Percentiles rank a stretch among this genome's conserved stretches.
phyloP scores from a whole-genome alignment of 495 filamentous ascomycete genomes.

The Podospora pseudocomata region DNA sequence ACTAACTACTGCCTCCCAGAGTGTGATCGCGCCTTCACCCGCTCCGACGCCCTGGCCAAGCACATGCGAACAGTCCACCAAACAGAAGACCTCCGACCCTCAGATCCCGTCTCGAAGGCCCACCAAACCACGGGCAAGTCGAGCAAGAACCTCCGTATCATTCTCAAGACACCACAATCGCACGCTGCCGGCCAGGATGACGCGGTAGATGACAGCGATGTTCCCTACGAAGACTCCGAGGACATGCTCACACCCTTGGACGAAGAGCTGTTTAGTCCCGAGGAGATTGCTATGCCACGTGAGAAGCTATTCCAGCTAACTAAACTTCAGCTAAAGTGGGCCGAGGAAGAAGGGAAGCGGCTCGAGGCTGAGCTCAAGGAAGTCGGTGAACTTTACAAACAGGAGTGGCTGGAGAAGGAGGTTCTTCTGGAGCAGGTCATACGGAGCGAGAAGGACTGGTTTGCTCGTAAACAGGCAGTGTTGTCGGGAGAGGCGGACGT shows the following conservation, averaged over 20 bases:
- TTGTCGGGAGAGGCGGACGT: constrained; percentile 36
- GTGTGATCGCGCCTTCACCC: constrained; percentile 95
- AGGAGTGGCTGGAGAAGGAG: constrained; percentile 86
- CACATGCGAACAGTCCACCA: constrained; percentile 99
- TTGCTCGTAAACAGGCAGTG: constrained; percentile 42
- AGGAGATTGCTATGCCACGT: constrained; percentile 67
- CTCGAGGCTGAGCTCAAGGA: constrained; percentile 61
- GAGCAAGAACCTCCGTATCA: constrained; percentile 60
- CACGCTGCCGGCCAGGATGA: constrained; percentile 55
- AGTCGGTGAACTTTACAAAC: constrained; percentile 62
- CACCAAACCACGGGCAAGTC: constrained; percentile 56
- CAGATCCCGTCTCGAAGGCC: constrained; percentile 80
- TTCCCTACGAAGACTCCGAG: constrained; percentile 44
- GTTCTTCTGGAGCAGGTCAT: constrained; percentile 53
- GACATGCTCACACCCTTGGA: constrained; percentile 50
- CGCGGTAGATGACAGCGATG: constrained; percentile 48
- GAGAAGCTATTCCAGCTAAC: constrained; percentile 69
- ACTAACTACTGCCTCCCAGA: constrained; percentile 49
- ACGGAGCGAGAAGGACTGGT: constrained; percentile 50
- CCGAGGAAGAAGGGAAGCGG: constrained; percentile 62
- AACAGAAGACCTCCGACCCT: constrained; percentile 83
- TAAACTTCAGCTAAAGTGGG: constrained; percentile 77
- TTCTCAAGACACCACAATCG: constrained; percentile 53
- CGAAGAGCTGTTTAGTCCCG: constrained; percentile 64
- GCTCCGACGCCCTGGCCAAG: constrained; percentile 94